Evolutionary conservation across 352 stramenopile genomes (phyloP), one percentile per base, ranked within the genome.

Genomic region (Phytophthora tentaculata): DNA sequence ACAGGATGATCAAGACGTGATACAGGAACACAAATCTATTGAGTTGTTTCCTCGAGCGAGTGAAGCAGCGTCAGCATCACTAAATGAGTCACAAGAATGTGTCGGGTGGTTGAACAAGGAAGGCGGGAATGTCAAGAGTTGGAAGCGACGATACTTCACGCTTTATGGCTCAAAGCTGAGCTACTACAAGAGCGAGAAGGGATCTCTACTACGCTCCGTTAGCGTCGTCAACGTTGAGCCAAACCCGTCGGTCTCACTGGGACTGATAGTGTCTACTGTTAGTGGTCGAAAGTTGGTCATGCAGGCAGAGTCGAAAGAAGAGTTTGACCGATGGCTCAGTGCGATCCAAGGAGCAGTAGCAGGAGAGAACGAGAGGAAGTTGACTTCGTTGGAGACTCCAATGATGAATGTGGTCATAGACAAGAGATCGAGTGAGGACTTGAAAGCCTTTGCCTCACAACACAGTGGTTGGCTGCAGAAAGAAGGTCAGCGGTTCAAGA

Each of bases 401-500:
- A 63, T 19, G 19, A 66, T 66, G 47, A 57, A 62, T 7, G 59
- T 17, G 48, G 20, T 57, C 14, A 39, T 59, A 45, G 54, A 62
- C 32, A 66, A 19, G 7, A 50, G 53, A 58, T 60, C 47, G n/a
- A 67, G 44, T 55, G 48, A 60, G 8, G 67, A 83, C 19, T 61
- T 69, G 10, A 76, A 74, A 56, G 39, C 39, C 1, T 61, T 26
- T 63, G 62, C 13, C n/a, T n/a, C n/a, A n/a, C n/a, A n/a, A n/a
- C 71, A 84, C 56, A 91, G 78, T 63, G 86, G 86, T 1, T 94
- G 84, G 84, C 72, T 94, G 19, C 77, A 90, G 64, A 92, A 92
- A 55, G 86, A 94, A 74, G 84, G 86, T 0, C 79, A 85, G 29
- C 74, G 70, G 2, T 89, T 92, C 64, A 92, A 89, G 78, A 92